A percentile compares a stretch with the other conserved stretches of the same genome.
These are phyloP conservation scores for Toxoplasma gondii DNA, from an alignment of 169 alveolate genomes.

Conservation along the genomic window DNA sequence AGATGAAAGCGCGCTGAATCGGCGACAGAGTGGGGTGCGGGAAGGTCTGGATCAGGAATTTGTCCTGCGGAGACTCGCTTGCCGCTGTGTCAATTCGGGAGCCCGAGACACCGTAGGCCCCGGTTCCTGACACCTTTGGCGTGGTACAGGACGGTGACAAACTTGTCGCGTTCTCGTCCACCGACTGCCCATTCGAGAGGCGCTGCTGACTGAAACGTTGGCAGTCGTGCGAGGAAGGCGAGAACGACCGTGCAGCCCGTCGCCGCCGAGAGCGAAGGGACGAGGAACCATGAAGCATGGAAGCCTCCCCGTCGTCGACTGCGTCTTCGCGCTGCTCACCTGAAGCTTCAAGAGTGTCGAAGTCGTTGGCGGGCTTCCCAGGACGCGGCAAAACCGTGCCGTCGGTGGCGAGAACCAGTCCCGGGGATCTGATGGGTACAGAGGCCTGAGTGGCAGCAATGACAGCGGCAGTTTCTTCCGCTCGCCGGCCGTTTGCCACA, in stretches of 20 bases:
- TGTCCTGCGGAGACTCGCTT: background rate
- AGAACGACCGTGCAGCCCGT: background rate
- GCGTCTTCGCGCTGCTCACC: background rate
- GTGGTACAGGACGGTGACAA: background rate
- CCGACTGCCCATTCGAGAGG: background rate
- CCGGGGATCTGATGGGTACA: too few species aligned
- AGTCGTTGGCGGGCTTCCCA: too few species aligned
- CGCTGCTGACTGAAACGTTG: background rate
- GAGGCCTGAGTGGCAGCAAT: too few species aligned
- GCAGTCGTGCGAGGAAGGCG: background rate
- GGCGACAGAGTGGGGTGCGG: slow-evolving; percentile 54
- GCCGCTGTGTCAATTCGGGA: background rate
- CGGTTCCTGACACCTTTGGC: background rate
- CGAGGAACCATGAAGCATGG: background rate
- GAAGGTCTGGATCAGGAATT: slow-evolving; percentile 52
- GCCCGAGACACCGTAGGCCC: background rate
- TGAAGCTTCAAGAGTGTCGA: too few species aligned
- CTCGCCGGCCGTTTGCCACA: too few species aligned
- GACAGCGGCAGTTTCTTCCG: too few species aligned
- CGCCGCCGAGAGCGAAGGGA: background rate
- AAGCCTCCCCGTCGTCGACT: background rate
- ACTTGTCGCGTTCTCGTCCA: background rate
- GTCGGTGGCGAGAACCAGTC: too few species aligned
- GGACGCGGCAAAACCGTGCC: too few species aligned
- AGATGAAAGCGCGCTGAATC: slow-evolving; percentile 65